These are phyloP conservation scores for Blastocystis sp. DNA, from an alignment of 352 stramenopile species.

Conservation along the genomic window DNA sequence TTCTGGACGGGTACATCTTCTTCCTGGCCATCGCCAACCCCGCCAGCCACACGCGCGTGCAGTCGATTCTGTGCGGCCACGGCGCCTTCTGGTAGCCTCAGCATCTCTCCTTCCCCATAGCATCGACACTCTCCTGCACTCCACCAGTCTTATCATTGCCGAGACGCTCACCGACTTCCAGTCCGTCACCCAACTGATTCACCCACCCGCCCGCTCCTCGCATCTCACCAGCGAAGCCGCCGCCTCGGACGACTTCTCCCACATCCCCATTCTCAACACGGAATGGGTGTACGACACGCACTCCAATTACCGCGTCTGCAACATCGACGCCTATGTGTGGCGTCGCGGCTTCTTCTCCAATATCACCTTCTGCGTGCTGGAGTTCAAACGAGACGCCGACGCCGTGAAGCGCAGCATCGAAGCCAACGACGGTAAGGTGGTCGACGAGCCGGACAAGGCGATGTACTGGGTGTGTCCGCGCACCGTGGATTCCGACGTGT, in stretches of 20 bases:
- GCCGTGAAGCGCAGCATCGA: constrained; percentile 32
- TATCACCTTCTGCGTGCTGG: constrained; percentile 47
- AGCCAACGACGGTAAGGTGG: constrained; percentile 21
- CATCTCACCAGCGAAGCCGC: not conserved
- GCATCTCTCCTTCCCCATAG: not conserved
- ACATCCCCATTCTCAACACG: constrained; percentile 47
- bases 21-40: constrained; percentile 20
- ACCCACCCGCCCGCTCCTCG: not conserved
- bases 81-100: constrained; percentile 21
- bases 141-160: constrained; percentile 44
- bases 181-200: not conserved
- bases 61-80: constrained; percentile 32
- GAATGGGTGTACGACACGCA: constrained; percentile 59
- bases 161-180: constrained; percentile 57
- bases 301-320: not conserved
- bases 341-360: constrained; percentile 48
- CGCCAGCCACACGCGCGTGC: not conserved
- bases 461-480: constrained; percentile 55
- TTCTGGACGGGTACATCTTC: constrained; percentile 55
- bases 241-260: not conserved
- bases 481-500: constrained; percentile 54
- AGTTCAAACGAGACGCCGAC: constrained; percentile 57
- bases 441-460: not conserved
- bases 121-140: constrained; percentile 21
- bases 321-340: constrained; percentile 30